Base-by-base conservation (phyloP, 2,329 filamentous ascomycete genomes). In the Spiromastix sp. region DNA sequence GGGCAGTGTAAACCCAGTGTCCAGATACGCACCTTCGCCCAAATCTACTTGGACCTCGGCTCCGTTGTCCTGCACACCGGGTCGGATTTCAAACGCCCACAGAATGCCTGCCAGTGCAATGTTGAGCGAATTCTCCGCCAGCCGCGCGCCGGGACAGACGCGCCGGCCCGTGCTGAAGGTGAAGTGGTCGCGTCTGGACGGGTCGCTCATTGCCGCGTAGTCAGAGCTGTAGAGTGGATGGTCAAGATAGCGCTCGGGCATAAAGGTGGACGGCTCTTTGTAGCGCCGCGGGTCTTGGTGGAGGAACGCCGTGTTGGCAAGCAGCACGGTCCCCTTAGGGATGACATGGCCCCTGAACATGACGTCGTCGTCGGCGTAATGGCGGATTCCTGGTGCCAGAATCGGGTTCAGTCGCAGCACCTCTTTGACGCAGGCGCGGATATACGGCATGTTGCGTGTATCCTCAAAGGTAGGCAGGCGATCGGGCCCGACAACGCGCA, bases 401-500 rank as follows among this genome's bases (percentile, higher is more conserved):
- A 42, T 35, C 3, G 70, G 68, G 3, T 69, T 58, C 68, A 71
- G 73, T 2, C 72, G 61, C 8, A 74, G 52, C 2, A 69, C 63
- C 40, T 77, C 72, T 41, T 74, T 72, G 10, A 73, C 61, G 13
- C 71, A 57, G 0, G 68, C 68, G 15, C 64, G 59, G 28, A 73
- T 47, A 42, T 76, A 77, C 0, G 70, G 70, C 8, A 77, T 47
- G 5, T 55, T 51, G 0, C 57, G 51, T 12, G 60, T 55, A 43
- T 76, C 71, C 27, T 66, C 61, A 45, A 64, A 66, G 15, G 49
- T 52, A 0, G 71, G 71, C 6, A 64, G 58, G 4, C 71, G 60
- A 9, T 55, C 34, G 0, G 50, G 43, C 2, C 72, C 71, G 3
- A 76, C 57, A 1, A 72, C 61, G 2, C 55, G 51, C 43, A 71